Evolutionary conservation across 2,329 filamentous ascomycete species (phyloP).

Genomic region (Aspergillus candidus): DNA sequence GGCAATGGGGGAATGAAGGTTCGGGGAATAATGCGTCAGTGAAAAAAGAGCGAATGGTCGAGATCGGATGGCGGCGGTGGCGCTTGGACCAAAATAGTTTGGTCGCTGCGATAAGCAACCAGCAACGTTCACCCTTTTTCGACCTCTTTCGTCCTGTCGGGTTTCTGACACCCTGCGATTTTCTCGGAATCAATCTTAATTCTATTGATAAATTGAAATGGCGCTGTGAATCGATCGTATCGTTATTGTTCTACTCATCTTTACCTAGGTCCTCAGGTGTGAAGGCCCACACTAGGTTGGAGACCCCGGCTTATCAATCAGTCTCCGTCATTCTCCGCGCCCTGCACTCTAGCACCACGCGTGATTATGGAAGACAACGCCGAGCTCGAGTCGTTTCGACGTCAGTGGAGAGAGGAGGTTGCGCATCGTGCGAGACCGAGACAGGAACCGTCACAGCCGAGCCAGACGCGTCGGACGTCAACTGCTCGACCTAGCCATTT

Average conservation of each 20-base stretch:
- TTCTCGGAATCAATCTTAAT: not conserved
- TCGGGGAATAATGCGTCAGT: conserved; percentile 12
- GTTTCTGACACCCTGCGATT: not conserved
- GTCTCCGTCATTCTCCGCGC: conserved; percentile 4
- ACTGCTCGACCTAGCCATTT: conserved; percentile 22
- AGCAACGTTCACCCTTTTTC: conserved; percentile 1
- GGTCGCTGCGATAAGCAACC: conserved; percentile 11
- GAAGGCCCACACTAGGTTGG: not conserved
- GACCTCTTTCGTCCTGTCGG: not conserved
- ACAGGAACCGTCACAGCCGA: conserved; percentile 10
- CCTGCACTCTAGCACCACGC: conserved; percentile 18
- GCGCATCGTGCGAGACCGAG: conserved; percentile 40
- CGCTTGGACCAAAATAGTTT: conserved; percentile 14
- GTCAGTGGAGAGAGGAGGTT: conserved; percentile 81
- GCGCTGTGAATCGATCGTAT: not conserved
- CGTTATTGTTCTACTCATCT: not conserved
- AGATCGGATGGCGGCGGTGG: conserved; percentile 18
- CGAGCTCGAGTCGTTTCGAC: conserved; percentile 80
- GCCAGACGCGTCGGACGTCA: conserved; percentile 12
- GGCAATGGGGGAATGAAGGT: conserved; percentile 1
- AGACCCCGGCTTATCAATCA: conserved; percentile 18
- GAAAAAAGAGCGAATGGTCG: conserved; percentile 15
- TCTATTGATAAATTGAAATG: no score
- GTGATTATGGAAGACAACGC: conserved; percentile 46
- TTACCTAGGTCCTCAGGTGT: no score